Evolutionary conservation across 2,329 filamentous ascomycete species (phyloP), one percentile per base, ranked within the genome.

Genomic region (Cladosporium sp.): DNA sequence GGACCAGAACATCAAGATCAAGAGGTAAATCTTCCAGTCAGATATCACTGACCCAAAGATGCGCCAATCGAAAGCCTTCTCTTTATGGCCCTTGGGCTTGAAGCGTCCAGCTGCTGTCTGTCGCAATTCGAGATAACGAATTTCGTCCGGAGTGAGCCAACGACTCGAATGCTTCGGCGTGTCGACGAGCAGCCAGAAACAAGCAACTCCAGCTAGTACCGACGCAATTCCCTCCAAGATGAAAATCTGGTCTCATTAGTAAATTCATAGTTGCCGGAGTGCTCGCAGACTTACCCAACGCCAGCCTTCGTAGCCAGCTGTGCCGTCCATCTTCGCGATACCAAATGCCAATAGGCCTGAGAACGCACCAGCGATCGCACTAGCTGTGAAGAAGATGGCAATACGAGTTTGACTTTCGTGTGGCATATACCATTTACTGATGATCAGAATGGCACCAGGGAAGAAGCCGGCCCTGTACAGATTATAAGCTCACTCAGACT

Each of bases 131-230:
- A 52, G 49, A 22, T 52, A 52, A n/a, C 43, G 49, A 38, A 49
- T 58, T 59, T 64, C 61, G 10, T 76, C 70, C 1, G 72, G 61
- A 0, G 71, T 77, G 3, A 87, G 73, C 62, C 86, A 86, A 0
- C 64, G 68, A 3, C 83, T 81, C 1, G 68, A 74, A 5, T 66
- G 68, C 2, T 82, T 81, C 58, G 80, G 84, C 61, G 84, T 81
- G 52, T 79, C 69, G 62, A 85, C 79, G 43, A 73, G 69, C 64
- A 74, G 8, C 54, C 49, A 79, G 50, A 56, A 60, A 14, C 56
- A 54, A 32, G 55, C 57, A 60, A 74, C 76, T 37, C 74, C 75
- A 38, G 63, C 60, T 35, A 75, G 56, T 40, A 77, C 69, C 0
- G 58, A 59, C n/a, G 56, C 49, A 3, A 63, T 55, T 33, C 57